A percentile compares a stretch with the other conserved stretches of the same genome.
Evolutionary conservation across 2,329 filamentous ascomycete genomes (phyloP).

Genomic region (Pseudogymnoascus sp.): DNA sequence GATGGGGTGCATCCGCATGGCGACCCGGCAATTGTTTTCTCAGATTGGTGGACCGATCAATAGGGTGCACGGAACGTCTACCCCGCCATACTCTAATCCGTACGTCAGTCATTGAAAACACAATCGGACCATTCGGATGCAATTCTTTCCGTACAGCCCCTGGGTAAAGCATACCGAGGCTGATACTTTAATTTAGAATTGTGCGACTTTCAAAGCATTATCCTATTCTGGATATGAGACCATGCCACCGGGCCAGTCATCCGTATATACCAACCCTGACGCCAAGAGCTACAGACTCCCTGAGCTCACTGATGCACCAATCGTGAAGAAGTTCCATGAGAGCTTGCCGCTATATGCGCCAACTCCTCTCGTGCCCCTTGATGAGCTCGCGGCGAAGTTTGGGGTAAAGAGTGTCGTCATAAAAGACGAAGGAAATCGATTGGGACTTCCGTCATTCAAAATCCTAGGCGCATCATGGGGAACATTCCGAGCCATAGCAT

Average conservation of each 20-base stretch:
- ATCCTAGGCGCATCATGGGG: conserved; percentile 74
- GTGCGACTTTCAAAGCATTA: background rate
- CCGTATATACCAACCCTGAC: background rate
- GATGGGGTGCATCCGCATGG: background rate
- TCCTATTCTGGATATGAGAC: background rate
- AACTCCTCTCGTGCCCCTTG: conserved; percentile 48
- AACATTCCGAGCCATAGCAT: conserved; percentile 40
- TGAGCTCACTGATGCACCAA: background rate
- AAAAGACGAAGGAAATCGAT: conserved; percentile 63
- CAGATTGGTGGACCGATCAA: background rate
- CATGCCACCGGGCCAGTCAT: background rate
- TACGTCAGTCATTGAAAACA: background rate
- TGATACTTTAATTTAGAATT: background rate
- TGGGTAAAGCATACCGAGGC: background rate
- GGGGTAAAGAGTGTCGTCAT: conserved; percentile 50
- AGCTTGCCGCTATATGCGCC: conserved; percentile 46
- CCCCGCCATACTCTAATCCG: background rate
- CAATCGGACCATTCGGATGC: background rate
- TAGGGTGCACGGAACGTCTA: background rate
- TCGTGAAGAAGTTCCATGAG: conserved; percentile 41
- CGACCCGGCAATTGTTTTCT: background rate
- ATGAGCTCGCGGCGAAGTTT: conserved; percentile 46
- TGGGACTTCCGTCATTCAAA: conserved; percentile 69
- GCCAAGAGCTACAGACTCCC: background rate
- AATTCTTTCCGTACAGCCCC: background rate